Evolutionary conservation across 208 protist genomes (phyloP), one percentile per base, ranked within the genome.

Genomic region (Wallacemonas collosoma): DNA sequence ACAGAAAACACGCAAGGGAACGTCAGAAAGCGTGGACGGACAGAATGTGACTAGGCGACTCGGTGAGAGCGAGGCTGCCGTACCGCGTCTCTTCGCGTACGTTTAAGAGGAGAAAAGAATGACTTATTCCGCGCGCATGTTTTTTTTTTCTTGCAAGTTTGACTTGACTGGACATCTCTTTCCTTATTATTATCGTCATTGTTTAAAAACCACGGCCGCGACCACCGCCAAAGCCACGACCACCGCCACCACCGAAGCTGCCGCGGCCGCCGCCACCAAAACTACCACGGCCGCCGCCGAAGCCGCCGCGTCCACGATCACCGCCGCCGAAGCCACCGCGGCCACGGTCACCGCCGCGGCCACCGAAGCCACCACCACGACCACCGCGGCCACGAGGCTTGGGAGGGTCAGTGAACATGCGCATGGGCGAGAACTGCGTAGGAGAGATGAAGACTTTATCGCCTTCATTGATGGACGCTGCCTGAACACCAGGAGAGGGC

Each of bases 361-460:
- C 77, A 55, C 84, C 77, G 58, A 84, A 80, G 60, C 85, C 71
- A 35, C 85, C 60, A 48, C 86, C 86, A 12, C 92, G 82, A 15
- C 92, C 90, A n/a, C 93, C 90, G 44, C 91, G 84, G 38, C 91
- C 90, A n/a, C 91, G 87, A 17, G 89, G 90, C 77, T 90, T 93
- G 48, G 91, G 88, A 15, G 91, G 91, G 48, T 95, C 86, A 39
- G 93, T 96, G 71, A 97, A 97, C 67, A 85, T 81, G 60, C 84
- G 88, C 68, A 97, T 74, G 1, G 90, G 88, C 1, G 86, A 82
- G 67, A 97, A 88, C 77, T 97, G 90, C 6, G 90, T 94, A 41
- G 88, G 80, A 9, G 90, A 96, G 60, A 97, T 93, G 83, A 81
- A 97, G 50, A 91, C 71, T 64, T 83, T 85, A 69, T 95, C 94